Evolutionary conservation across 495 filamentous ascomycete species (phyloP), one percentile per base, ranked within the genome.

Genomic region (Penicillium steckii): DNA sequence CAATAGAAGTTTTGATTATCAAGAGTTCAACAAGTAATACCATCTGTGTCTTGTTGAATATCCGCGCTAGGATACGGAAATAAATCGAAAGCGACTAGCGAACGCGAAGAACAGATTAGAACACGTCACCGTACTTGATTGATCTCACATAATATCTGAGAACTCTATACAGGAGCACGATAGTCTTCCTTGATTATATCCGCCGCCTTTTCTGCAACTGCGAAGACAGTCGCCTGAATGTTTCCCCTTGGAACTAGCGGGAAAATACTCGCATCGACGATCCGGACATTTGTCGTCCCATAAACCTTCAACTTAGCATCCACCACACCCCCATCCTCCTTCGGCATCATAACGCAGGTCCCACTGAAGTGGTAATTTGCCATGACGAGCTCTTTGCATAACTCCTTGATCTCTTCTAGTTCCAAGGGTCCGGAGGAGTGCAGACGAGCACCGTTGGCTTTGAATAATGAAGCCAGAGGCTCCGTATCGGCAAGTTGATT

Each of bases 191-290:
- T 80, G 53, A 83, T 80, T 3, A 81, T 48, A 65, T 81, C 79
- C 4, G 79, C 78, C 13, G 77, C 80, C 56, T 70, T 64, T 64
- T 84, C 81, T 1, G 77, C 81, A 26, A 83, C 67, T 1, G 75
- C 76, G 61, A 78, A 83, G 13, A 84, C 78, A 1, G 66, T 66
- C 3, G 70, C 67, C 62, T 73, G 67, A 25, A 80, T 72, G 59
- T 82, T 76, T 0, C 70, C 77, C 0, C 59, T 43, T 6, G 75
- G 64, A 46, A 73, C 57, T n/a, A 80, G 19, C 1, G 80, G 77
- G 27, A 83, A 72, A 3, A 81, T 61, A 55, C 78, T 78, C 3
- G 79, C 77, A 58, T 84, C 80, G 3, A 78, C 74, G 3, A 83
- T 66, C 29, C 81, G 66, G 13, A 84, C 52, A 1, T 66, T 59